Base-by-base conservation (phyloP, 164 flowering plant genomes). In the Euptelea pleiosperma region DNA sequence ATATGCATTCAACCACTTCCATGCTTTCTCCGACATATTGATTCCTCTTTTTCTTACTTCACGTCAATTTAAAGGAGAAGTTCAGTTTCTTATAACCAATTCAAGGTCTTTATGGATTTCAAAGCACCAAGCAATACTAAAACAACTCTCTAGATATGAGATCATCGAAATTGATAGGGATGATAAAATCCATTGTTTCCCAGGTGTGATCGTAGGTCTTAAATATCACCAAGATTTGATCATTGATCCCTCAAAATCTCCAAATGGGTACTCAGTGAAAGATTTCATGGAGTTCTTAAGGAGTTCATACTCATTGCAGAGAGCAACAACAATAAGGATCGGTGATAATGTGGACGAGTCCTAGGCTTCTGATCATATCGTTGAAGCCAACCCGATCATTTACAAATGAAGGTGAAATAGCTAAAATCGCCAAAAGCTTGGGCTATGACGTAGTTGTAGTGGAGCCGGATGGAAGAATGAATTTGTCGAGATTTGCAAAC, bases 1-100 rank as follows among this genome's bases (percentile, higher is more conserved):
- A 6, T 88, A 75, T 46, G 18, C 78, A 1, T 84, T 89, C 3
- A 88, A 85, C 73, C 66, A 77, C 30, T 87, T 85, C 58, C 95
- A 87, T 52, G 87, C 66, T 50, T 85, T 83, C 63, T 69, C 77
- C 3, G 95, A 85, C 65, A 49, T 80, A 1, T 0, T 87, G 6
- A 48, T 85, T 29, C 95, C 95, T 0, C 76, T 87, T 1, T 85
- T 37, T 49, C n/a, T 71, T 12, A 73, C 84, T 14, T 65, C 87
- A n/a, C n/a, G n/a, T n/a, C n/a, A n/a, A n/a, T n/a, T n/a, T n/a
- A n/a, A n/a, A n/a, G n/a, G n/a, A n/a, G n/a, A n/a, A n/a, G n/a
- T n/a, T n/a, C n/a, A n/a, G n/a, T n/a, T n/a, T n/a, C n/a, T n/a
- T n/a, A n/a, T 74, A 0, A 72, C 84, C 6, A 56, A 83, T 45